Percentiles rank a stretch among this genome's conserved stretches.
Evolutionary conservation across 495 filamentous ascomycete species (phyloP).

Genomic region (Tirmania nivea): DNA sequence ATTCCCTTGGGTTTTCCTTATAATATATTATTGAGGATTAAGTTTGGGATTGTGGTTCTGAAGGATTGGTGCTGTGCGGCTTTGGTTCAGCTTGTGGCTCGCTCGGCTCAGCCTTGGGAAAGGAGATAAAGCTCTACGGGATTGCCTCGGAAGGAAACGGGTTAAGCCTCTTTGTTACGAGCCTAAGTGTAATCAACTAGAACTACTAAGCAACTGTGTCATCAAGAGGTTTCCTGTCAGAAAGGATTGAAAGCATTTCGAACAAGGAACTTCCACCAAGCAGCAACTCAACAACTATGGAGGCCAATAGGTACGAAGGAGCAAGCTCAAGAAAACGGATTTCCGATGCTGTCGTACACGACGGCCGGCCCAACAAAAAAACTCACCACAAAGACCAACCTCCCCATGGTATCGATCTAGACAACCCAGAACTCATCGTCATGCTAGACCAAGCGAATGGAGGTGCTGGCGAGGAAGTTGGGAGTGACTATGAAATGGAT

Average conservation of each 20-base stretch:
- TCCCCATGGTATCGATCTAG: neutral
- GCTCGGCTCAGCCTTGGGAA: too few relatives aligned
- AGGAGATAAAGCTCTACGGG: too few relatives aligned
- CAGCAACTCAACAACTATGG: neutral
- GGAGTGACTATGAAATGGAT: neutral
- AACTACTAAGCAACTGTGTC: neutral
- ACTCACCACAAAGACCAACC: neutral
- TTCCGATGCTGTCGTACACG: neutral
- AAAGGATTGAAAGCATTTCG: too few relatives aligned
- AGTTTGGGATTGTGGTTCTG: too few relatives aligned
- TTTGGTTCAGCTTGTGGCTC: too few relatives aligned
- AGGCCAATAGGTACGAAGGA: neutral
- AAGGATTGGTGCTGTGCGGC: too few relatives aligned
- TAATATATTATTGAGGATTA: too few relatives aligned
- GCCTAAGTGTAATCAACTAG: too few relatives aligned
- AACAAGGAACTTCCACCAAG: neutral
- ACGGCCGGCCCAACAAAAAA: neutral
- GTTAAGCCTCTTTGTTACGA: too few relatives aligned
- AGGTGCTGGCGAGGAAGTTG: neutral
- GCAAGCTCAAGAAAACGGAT: neutral
- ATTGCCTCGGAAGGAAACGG: too few relatives aligned
- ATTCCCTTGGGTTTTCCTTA: too few relatives aligned
- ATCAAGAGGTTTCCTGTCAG: neutral
- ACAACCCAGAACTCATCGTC: neutral
- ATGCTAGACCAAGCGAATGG: neutral